A percentile compares a stretch with the other conserved stretches of the same genome.
phyloP scores from a whole-genome alignment of 2,329 filamentous ascomycete species.

The Neofusicoccum ribis region DNA sequence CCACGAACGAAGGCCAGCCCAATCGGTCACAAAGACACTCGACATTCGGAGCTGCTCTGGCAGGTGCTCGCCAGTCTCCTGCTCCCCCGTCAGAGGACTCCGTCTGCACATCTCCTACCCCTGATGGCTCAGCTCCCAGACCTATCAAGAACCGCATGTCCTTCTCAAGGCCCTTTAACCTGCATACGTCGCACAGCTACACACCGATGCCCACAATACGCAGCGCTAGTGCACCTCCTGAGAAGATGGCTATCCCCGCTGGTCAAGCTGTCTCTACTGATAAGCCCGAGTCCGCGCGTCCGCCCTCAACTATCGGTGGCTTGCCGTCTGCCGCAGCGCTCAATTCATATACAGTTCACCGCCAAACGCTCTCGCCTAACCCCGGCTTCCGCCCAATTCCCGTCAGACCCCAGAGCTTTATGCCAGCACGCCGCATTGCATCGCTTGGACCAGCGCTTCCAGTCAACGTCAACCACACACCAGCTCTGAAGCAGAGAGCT shows the following conservation, averaged over 20 bases:
- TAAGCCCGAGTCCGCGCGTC: not conserved
- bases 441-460: slow-evolving; percentile 28
- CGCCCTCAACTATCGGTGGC: not conserved
- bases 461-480: slow-evolving; percentile 15
- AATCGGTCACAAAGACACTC: not conserved
- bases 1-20: not conserved
- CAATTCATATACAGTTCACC: slow-evolving; percentile 20
- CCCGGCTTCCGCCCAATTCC: slow-evolving; percentile 39
- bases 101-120: not conserved
- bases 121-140: not conserved
- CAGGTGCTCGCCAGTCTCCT: not conserved
- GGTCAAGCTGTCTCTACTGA: slow-evolving; percentile 10
- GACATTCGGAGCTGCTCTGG: not conserved
- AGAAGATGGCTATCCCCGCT: not conserved
- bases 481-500: slow-evolving; percentile 1
- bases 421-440: slow-evolving; percentile 33
- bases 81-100: not conserved
- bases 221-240: slow-evolving; percentile 7
- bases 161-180: slow-evolving; percentile 15
- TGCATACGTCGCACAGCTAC: not conserved
- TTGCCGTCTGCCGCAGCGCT: not conserved
- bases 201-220: slow-evolving; percentile 14
- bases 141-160: slow-evolving; percentile 17
- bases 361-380: slow-evolving; percentile 36
- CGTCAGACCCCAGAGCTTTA: slow-evolving; percentile 32